Evolutionary conservation across 345 rosid genomes (phyloP).

Genomic region (Clarkia xantiana): DNA sequence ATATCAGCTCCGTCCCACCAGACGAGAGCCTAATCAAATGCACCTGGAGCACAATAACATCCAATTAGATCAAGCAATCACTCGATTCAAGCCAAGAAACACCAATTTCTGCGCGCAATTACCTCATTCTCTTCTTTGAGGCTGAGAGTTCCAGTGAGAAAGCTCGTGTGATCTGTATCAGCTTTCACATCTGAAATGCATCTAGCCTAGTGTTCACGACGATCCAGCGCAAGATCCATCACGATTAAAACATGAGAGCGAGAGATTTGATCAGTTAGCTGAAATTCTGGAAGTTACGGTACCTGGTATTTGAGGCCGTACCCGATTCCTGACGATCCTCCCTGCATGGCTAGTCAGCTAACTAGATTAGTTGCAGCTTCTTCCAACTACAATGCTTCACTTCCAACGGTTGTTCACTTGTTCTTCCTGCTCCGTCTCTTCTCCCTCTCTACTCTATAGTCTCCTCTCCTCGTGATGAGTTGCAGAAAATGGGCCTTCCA

Average conservation of each 20-base stretch:
- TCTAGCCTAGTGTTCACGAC: constrained; percentile 41
- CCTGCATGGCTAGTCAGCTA: constrained; percentile 41
- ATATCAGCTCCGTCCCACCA: constrained; percentile 69
- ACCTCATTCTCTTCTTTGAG: constrained; percentile 92
- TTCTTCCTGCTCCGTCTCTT: not conserved
- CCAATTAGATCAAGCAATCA: constrained; percentile 1
- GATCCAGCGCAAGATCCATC: not conserved
- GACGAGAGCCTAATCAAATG: constrained; percentile 85
- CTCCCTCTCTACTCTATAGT: not conserved
- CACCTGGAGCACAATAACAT: constrained; percentile 31
- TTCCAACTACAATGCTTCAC: not conserved
- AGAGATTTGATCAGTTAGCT: no score
- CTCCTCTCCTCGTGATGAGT: not conserved
- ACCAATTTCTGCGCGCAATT: not conserved
- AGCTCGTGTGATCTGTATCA: constrained; percentile 86
- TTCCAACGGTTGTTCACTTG: not conserved
- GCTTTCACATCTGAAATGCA: constrained; percentile 93
- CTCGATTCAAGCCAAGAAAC: not conserved
- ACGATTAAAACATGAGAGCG: not conserved
- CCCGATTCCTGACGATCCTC: constrained; percentile 78
- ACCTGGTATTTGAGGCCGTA: constrained; percentile 93
- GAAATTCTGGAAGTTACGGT: constrained; percentile 1
- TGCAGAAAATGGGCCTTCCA: not conserved
- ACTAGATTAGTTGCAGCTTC: not conserved
- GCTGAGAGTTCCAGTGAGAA: constrained; percentile 89